These are phyloP conservation scores for Boletus albobrunnescens DNA, from an alignment of 1,284 basidiomycete species.

Conservation along the genomic window DNA sequence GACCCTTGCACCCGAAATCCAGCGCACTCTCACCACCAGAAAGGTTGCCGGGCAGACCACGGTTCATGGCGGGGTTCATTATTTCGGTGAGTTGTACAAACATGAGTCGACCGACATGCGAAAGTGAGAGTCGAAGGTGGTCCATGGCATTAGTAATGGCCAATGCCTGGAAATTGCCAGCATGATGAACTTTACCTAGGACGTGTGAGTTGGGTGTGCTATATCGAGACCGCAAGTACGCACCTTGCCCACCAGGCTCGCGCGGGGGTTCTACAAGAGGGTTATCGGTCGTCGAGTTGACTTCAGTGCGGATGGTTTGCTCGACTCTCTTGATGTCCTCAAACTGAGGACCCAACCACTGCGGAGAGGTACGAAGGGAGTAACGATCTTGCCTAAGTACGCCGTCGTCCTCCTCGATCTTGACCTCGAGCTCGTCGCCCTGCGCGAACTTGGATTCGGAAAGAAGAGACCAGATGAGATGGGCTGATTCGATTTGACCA, in stretches of 20 bases:
- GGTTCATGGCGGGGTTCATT: conserved; percentile 78
- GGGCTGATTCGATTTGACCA: conserved; percentile 77
- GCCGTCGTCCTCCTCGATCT: conserved; percentile 67
- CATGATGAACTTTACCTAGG: conserved; percentile 69
- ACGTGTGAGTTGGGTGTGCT: conserved; percentile 51
- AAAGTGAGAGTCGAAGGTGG: conserved; percentile 75
- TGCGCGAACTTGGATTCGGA: conserved; percentile 67
- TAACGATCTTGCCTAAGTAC: conserved; percentile 61
- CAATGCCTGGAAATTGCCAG: conserved; percentile 88
- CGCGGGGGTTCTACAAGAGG: conserved; percentile 30
- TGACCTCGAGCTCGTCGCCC: conserved; percentile 57
- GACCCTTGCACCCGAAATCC: conserved; percentile 81
- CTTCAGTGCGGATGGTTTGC: conserved; percentile 67
- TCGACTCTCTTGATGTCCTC: conserved; percentile 74
- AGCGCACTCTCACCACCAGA: conserved; percentile 80
- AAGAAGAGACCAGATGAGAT: conserved; percentile 65
- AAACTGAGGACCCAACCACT: conserved; percentile 84
- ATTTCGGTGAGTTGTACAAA: conserved; percentile 85
- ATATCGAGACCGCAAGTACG: not conserved
- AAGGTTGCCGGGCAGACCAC: conserved; percentile 75
- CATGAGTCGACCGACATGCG: conserved; percentile 79
- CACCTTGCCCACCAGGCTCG: conserved; percentile 19
- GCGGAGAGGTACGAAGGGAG: conserved; percentile 72
- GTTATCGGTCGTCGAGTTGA: conserved; percentile 62
- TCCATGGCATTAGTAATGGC: conserved; percentile 86